Evolutionary conservation across 176 grass and related monocot genomes (phyloP).

Genomic region (Chloris gayana): DNA sequence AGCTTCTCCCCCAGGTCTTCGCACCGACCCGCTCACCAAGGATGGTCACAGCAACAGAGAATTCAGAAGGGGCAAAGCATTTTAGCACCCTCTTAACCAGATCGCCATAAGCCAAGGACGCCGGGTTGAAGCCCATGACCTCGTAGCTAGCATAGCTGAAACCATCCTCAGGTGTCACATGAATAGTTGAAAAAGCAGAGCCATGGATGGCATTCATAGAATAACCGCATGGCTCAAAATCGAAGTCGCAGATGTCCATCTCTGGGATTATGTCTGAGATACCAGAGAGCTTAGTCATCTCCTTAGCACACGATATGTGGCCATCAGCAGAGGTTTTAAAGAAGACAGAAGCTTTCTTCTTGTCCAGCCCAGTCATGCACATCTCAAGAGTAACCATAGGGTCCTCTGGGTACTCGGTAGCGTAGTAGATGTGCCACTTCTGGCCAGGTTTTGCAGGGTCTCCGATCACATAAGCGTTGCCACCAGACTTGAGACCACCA

Average conservation of each 20-base stretch:
- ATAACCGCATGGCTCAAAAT: conserved; percentile 59
- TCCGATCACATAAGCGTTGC: conserved; percentile 51
- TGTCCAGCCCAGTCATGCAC: conserved; percentile 59
- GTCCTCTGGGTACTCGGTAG: conserved; percentile 40
- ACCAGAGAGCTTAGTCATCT: conserved; percentile 62
- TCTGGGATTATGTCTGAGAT: conserved; percentile 53
- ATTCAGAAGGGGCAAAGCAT: conserved; percentile 51
- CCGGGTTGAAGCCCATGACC: conserved; percentile 52
- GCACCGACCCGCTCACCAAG: conserved; percentile 22
- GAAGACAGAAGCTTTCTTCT: conserved; percentile 48
- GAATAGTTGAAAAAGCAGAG: conserved; percentile 51
- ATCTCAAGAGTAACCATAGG: conserved; percentile 53
- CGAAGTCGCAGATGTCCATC: conserved; percentile 60
- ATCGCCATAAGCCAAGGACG: conserved; percentile 5
- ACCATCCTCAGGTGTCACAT: conserved; percentile 60
- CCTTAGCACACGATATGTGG: conserved; percentile 33
- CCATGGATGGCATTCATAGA: conserved; percentile 61
- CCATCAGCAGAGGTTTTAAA: conserved; percentile 54
- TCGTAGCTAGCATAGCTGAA: conserved; percentile 67
- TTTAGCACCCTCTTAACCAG: conserved; percentile 51
- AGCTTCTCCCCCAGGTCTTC: conserved; percentile 37
- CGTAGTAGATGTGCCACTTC: conserved; percentile 61
- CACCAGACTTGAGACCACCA: conserved; percentile 44
- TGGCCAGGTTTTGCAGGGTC: conserved; percentile 43
- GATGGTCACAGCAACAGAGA: conserved; percentile 56